These are phyloP conservation scores for Hypomontagnella submonticulosa DNA, from an alignment of 495 filamentous ascomycete genomes.

Conservation along the genomic window DNA sequence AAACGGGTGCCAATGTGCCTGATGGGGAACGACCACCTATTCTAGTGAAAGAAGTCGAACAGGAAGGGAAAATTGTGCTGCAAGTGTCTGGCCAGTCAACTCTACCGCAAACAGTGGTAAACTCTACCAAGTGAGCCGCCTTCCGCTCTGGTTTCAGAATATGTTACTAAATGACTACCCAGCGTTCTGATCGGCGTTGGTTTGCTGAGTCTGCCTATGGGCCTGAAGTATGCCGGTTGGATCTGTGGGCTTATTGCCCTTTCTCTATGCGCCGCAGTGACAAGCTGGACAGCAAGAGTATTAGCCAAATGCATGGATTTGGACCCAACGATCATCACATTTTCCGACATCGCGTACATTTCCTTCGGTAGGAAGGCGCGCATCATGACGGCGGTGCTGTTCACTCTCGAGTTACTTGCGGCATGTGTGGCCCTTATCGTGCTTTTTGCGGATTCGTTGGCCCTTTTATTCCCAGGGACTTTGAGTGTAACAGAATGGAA, in stretches of 20 bases:
- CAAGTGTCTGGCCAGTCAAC: constrained; percentile 92
- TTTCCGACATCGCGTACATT: constrained; percentile 92
- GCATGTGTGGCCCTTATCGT: constrained; percentile 92
- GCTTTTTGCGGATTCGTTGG: constrained; percentile 90
- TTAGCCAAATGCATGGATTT: constrained; percentile 91
- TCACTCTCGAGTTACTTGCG: constrained; percentile 87
- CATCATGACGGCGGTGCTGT: constrained; percentile 82
- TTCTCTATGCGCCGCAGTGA: constrained; percentile 75
- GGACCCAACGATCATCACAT: constrained; percentile 78
- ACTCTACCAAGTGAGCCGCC: constrained; percentile 78
- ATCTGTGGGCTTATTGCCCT: constrained; percentile 81
- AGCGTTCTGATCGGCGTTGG: constrained; percentile 90
- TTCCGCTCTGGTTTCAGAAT: neutral
- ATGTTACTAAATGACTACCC: constrained; percentile 33
- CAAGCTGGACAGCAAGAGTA: constrained; percentile 86
- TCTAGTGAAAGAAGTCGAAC: constrained; percentile 85
- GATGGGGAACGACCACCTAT: constrained; percentile 81
- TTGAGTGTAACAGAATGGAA: constrained; percentile 84
- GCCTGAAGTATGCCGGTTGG: constrained; percentile 92
- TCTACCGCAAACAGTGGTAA: constrained; percentile 94
- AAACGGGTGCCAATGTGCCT: constrained; percentile 54
- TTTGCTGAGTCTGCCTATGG: constrained; percentile 87
- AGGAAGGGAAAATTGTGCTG: constrained; percentile 85
- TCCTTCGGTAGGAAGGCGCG: constrained; percentile 89
- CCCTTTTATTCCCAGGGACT: constrained; percentile 76